Conservation (phyloP, 495 filamentous ascomycete genomes). For the Penicillium paxilli region DNA sequence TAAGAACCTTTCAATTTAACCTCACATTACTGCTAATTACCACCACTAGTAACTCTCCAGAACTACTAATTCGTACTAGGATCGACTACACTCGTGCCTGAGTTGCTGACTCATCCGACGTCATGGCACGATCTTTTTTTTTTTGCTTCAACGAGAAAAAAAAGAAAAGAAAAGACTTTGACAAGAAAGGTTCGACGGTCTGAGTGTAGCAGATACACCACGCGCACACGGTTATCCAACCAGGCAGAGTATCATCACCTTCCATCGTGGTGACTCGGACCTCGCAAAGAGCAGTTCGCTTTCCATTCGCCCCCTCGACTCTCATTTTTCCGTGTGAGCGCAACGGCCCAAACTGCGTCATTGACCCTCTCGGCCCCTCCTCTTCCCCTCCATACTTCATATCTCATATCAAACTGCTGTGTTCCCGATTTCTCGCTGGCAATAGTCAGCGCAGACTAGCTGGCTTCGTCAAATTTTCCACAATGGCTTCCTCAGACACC, state of each 20-base stretch:
- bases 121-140: constrained; percentile 17
- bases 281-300: constrained; percentile 1
- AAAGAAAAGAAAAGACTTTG: constrained; percentile 4
- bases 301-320: constrained; percentile 13
- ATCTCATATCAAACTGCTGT: constrained; percentile 33
- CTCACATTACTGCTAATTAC: background rate
- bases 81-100: background rate
- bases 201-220: constrained; percentile 7
- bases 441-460: constrained; percentile 32
- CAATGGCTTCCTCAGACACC: constrained; percentile 25
- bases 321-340: constrained; percentile 21
- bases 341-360: constrained; percentile 19
- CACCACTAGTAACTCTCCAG: background rate
- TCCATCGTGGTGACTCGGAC: constrained; percentile 11
- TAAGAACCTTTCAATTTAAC: no score
- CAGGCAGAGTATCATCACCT: background rate
- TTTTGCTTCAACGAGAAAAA: background rate
- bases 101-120: constrained; percentile 32
- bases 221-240: background rate
- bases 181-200: constrained; percentile 17
- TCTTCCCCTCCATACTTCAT: background rate
- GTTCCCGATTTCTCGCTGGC: constrained; percentile 34
- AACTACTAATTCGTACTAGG: background rate
- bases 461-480: constrained; percentile 22
- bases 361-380: constrained; percentile 11